phyloP scores from a whole-genome alignment of 108 stramenopile genomes.

The Cyclotella sp. region DNA sequence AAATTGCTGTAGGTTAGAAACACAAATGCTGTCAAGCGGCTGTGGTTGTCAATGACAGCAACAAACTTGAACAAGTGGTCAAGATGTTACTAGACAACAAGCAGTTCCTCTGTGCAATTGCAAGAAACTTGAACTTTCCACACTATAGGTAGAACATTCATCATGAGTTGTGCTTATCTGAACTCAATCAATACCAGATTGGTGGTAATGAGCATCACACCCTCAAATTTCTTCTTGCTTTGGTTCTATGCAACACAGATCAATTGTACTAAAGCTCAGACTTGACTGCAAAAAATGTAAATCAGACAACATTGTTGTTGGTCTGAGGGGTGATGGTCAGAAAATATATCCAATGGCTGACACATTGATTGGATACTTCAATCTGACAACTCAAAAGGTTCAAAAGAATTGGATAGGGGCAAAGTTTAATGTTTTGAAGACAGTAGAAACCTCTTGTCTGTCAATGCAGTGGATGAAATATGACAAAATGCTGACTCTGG shows the following conservation, averaged over 20 bases:
- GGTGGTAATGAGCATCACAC: neutral
- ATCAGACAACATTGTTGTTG: slow-evolving; percentile 1
- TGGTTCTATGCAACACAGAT: neutral
- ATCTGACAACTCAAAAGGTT: slow-evolving; percentile 35
- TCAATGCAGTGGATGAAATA: slow-evolving; percentile 62
- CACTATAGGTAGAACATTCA: slow-evolving; percentile 41
- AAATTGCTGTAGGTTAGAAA: neutral
- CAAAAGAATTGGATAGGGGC: slow-evolving; percentile 28
- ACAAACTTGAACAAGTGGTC: slow-evolving; percentile 46
- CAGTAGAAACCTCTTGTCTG: slow-evolving; percentile 64
- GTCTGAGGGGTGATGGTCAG: slow-evolving; percentile 46
- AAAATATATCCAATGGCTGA: slow-evolving; percentile 33
- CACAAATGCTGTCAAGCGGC: neutral
- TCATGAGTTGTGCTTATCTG: slow-evolving; percentile 2
- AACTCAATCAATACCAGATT: neutral
- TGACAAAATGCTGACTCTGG: slow-evolving; percentile 56
- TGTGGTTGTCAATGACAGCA: neutral
- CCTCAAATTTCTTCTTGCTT: neutral
- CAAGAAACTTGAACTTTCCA: slow-evolving; percentile 40
- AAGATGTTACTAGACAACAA: slow-evolving; percentile 35
- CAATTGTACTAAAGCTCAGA: slow-evolving; percentile 21
- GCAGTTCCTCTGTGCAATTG: slow-evolving; percentile 48
- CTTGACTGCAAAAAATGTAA: slow-evolving; percentile 23
- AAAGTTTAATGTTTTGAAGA: slow-evolving; percentile 57
- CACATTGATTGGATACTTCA: slow-evolving; percentile 34